Base-by-base conservation (phyloP, 2,329 filamentous ascomycete species). In the Aspergillus flavus region DNA sequence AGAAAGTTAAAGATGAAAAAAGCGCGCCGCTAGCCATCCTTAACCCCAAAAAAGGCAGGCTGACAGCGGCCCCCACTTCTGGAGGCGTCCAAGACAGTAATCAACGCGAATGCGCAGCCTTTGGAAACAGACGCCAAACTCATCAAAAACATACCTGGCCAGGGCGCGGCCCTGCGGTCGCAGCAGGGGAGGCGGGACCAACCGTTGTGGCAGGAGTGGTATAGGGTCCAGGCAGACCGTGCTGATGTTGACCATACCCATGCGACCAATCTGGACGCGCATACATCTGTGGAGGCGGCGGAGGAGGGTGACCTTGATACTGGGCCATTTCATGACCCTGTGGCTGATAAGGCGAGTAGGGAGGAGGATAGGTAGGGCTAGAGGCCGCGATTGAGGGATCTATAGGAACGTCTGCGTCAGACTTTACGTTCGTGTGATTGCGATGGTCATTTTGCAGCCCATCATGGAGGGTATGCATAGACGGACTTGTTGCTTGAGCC, bases 401-500 rank as follows among this genome's bases (percentile, higher is more conserved):
- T 97, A 96, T 94, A 90, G 93, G 93, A 85, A 96, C 89, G 89
- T 93, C 90, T 87, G 87, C 87, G 93, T 97, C 92, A 97, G 94
- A 96, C 82, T 93, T 94, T 83, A 90, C 86, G 72, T 74, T 79
- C 74, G 77, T 73, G 80, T 86, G 85, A 83, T 87, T 86, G 84
- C 89, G 90, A 89, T 91, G 88, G 86, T 85, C 81, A 84, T 82
- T 90, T 83, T 86, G 85, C 76, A 84, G 84, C 79, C 85, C 91
- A 92, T 93, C 91, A 87, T 89, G 87, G 84, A 92, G 85, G 89
- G 91, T 74, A 67, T 71, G 86, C 86, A 92, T 87, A 83, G 92
- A 97, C 93, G 92, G 92, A 97, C 94, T 97, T 91, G 92, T 92
- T 90, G 93, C 88, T 92, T 97, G 93, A 88, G 94, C 93, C 94